These are phyloP conservation scores for Galium porrigens DNA, from an alignment of 305 asterid genomes.

Conservation along the genomic window DNA sequence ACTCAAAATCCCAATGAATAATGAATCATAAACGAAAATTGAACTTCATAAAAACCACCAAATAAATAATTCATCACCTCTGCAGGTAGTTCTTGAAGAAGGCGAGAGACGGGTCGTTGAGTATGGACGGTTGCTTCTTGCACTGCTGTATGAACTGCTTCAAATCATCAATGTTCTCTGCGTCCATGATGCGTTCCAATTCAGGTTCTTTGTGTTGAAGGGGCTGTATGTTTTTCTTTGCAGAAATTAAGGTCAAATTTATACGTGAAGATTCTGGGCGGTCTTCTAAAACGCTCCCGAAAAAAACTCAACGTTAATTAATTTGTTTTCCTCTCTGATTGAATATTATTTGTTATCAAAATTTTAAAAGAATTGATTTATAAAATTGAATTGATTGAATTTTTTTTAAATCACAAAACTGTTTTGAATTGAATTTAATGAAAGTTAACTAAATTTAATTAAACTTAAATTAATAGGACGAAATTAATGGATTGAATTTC, in stretches of 20 bases:
- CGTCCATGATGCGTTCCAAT: slow-evolving; percentile 24
- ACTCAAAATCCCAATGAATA: not conserved
- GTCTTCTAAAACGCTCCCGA: not conserved
- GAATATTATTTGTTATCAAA: too few species aligned
- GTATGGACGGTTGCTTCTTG: slow-evolving; percentile 33
- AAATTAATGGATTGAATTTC: too few species aligned
- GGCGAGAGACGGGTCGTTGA: slow-evolving; percentile 36
- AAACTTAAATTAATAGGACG: too few species aligned
- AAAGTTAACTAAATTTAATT: too few species aligned
- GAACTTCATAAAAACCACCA: not conserved
- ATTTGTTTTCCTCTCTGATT: too few species aligned
- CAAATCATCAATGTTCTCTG: slow-evolving; percentile 27
- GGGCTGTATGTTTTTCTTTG: not conserved
- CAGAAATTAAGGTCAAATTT: not conserved
- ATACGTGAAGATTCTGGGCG: not conserved
- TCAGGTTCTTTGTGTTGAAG: slow-evolving; percentile 3
- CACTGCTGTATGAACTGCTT: slow-evolving; percentile 31
- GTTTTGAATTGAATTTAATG: too few species aligned
- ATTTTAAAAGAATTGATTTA: too few species aligned
- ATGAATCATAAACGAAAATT: not conserved
- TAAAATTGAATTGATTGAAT: too few species aligned
- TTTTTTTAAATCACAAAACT: too few species aligned
- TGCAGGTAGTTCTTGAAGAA: slow-evolving; percentile 50
- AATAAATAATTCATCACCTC: slow-evolving; percentile 24
- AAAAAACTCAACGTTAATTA: too few species aligned